phyloP scores from a whole-genome alignment of 371 early-diverging fungal species.

The Rhizomucor pusillus region DNA sequence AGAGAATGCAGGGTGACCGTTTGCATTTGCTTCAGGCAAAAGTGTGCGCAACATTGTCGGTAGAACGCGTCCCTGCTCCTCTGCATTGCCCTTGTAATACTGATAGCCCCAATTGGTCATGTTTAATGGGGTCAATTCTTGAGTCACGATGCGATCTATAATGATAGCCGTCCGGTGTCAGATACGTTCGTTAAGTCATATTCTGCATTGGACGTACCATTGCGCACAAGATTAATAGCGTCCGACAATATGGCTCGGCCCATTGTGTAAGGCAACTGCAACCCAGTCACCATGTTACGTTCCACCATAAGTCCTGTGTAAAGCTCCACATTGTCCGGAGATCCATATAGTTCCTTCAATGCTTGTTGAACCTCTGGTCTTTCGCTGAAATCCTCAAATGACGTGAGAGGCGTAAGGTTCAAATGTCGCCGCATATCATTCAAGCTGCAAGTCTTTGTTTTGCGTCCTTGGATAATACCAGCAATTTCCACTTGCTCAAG shows the following conservation, averaged over 20 bases:
- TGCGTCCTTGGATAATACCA: constrained; percentile 44
- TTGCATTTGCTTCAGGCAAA: constrained; percentile 14
- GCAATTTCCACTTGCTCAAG: constrained; percentile 46
- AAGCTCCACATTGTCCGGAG: constrained; percentile 45
- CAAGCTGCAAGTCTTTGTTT: constrained; percentile 33
- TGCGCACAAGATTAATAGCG: constrained; percentile 50
- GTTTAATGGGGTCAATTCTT: constrained; percentile 23
- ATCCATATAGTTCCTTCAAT: constrained; percentile 42
- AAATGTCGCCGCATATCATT: constrained; percentile 49
- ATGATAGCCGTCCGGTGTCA: background rate
- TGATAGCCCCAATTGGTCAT: constrained; percentile 33
- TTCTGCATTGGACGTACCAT: constrained; percentile 26
- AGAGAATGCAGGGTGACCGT: constrained; percentile 12
- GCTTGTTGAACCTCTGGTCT: constrained; percentile 32
- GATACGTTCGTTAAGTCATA: background rate
- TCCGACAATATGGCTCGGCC: constrained; percentile 50
- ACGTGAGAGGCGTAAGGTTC: constrained; percentile 32
- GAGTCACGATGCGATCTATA: constrained; percentile 19
- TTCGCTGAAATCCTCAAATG: constrained; percentile 43
- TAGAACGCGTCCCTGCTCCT: constrained; percentile 11
- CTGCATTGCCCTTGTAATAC: constrained; percentile 11
- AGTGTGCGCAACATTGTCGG: constrained; percentile 11
- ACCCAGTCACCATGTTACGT: constrained; percentile 32
- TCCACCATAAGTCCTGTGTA: constrained; percentile 52
- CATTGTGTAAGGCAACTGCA: constrained; percentile 48